Base-by-base conservation (phyloP, 345 rosid genomes). In the Gossypium raimondii region DNA sequence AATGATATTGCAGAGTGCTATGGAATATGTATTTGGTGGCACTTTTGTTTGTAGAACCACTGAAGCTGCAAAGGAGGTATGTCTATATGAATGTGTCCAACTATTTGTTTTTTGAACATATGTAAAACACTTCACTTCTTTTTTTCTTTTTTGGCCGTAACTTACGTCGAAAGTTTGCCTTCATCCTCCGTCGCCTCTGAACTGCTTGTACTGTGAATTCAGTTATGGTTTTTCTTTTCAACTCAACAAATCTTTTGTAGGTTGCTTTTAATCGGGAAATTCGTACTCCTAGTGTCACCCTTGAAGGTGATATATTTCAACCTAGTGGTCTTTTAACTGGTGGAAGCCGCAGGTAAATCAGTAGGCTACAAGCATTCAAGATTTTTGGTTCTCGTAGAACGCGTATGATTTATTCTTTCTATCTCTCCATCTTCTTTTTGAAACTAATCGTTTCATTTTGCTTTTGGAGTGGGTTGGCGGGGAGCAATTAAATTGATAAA, bases 271-370 rank as follows among this genome's bases (percentile, higher is more conserved):
- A 81, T 82, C 80, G 65, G 78, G 90, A 88, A 76, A 83, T 85
- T 78, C 86, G 81, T 43, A 88, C 88, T 75, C 97, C 90, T 61
- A 89, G 96, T 82, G 98, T 95, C 78, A 95, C 98, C 52, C 92
- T 93, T 78, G 93, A 95, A 80, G 99, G 99, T 73, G 99, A 95
- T 82, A 78, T 91, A 74, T 95, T 91, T 80, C 96, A 93, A 83
- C 98, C 99, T 74, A 90, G 94, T 77, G 99, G 99, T 74, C 93
- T 91, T 79, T 86, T 95, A 73, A 93, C 98, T 50, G 99, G 99
- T 78, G 98, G 99, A 76, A 95, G 97, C 82, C 97, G 96, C 86
- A 91, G 77, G 99, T 93, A 82, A 76, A 77, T 67, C 25, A 17
- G 72, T 63, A 67, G 44, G 66, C 22, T 20, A 16, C 59, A 65